These are phyloP conservation scores for Macrophomina pseudophaseolina DNA, from an alignment of 2,329 filamentous ascomycete genomes.

Conservation along the genomic window DNA sequence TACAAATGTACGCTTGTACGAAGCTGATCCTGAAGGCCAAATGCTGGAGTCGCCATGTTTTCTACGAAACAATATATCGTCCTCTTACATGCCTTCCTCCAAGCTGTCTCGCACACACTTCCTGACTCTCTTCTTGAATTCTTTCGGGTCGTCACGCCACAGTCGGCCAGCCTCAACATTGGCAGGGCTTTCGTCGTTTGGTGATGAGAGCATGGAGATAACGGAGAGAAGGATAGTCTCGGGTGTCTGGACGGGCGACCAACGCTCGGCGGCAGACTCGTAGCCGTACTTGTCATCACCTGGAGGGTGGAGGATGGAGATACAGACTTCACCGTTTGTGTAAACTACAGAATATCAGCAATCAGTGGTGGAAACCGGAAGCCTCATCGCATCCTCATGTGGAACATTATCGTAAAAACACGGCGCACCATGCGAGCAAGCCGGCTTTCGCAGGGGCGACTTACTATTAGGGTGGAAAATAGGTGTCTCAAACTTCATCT, in stretches of 20 bases:
- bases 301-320: conserved; percentile 95
- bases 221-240: conserved; percentile 97
- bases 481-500: conserved; percentile 93
- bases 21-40: neutral
- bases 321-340: conserved; percentile 88
- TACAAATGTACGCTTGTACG: conserved; percentile 13
- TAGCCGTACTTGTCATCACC: conserved; percentile 99
- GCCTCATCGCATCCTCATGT: too few relatives aligned
- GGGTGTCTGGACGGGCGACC: conserved; percentile 95
- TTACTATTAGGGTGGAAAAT: conserved; percentile 96
- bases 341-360: conserved; percentile 69
- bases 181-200: conserved; percentile 94
- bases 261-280: conserved; percentile 92
- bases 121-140: conserved; percentile 87
- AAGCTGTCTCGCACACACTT: conserved; percentile 71
- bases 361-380: neutral
- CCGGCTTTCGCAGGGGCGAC: conserved; percentile 30
- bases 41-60: neutral
- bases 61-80: neutral
- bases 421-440: too few relatives aligned
- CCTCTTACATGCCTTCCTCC: conserved; percentile 31
- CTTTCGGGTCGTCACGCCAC: conserved; percentile 83
- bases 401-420: too few relatives aligned
- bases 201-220: conserved; percentile 97
- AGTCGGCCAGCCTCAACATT: conserved; percentile 96